A percentile compares a stretch with the other conserved stretches of the same genome.
Evolutionary conservation across 768 basidiomycete genomes (phyloP).

Genomic region (Suillus fuscotomentosus): DNA sequence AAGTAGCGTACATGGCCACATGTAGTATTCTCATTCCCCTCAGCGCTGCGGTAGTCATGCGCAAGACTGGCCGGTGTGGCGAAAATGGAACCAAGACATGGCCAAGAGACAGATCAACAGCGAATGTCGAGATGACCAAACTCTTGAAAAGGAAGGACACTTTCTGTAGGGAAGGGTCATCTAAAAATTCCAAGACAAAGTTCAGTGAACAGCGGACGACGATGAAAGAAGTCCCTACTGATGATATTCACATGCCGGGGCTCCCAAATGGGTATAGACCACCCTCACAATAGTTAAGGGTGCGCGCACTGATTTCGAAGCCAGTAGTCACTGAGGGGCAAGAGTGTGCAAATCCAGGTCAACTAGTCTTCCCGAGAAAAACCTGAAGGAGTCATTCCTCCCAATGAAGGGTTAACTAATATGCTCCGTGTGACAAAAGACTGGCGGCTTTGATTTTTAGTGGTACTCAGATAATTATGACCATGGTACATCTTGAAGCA

Average conservation of each 20-base stretch:
- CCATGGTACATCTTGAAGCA: neutral
- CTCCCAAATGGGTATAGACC: neutral
- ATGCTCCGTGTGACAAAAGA: neutral
- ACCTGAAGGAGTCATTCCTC: neutral
- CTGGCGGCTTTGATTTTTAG: no score
- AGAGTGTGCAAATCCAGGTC: neutral
- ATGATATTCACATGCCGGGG: neutral
- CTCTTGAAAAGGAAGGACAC: neutral
- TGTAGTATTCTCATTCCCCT: neutral
- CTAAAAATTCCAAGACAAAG: neutral
- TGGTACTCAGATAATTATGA: neutral
- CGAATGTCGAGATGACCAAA: neutral
- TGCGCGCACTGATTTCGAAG: neutral
- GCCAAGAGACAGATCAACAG: neutral
- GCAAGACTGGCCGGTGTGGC: neutral
- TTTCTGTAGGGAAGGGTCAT: neutral
- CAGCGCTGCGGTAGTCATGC: neutral
- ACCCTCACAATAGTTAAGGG: neutral
- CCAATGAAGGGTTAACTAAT: neutral
- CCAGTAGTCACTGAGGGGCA: neutral
- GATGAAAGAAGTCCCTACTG: neutral
- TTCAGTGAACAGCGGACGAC: neutral
- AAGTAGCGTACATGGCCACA: neutral
- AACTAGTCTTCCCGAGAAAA: neutral
- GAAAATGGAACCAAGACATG: no score